These are phyloP conservation scores for Chenopodium album DNA, from an alignment of 148 eudicot species.

Conservation along the genomic window DNA sequence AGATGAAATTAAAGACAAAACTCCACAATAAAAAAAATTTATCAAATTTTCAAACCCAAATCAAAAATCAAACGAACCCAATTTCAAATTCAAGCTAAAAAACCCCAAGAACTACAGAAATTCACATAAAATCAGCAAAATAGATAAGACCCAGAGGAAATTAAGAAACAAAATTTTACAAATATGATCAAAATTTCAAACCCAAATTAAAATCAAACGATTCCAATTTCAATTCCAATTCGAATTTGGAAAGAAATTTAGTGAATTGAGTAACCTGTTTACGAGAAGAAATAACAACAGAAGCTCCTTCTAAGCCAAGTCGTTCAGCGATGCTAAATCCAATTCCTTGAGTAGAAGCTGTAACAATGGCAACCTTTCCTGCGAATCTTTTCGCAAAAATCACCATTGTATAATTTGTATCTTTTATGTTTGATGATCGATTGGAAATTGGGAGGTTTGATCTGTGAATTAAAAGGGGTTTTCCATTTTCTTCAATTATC, in stretches of 20 bases:
- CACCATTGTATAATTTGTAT: conserved; percentile 21
- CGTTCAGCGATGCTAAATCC: conserved; percentile 83
- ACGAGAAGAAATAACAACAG: conserved; percentile 83
- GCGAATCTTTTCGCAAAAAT: conserved; percentile 60
- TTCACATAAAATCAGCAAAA: too few relatives aligned
- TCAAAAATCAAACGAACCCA: background rate
- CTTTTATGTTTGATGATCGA: background rate
- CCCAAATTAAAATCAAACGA: too few relatives aligned
- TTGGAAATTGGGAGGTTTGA: background rate
- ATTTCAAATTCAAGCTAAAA: background rate
- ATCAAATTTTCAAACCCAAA: too few relatives aligned
- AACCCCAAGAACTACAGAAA: background rate
- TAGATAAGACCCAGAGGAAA: background rate
- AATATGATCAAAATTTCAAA: too few relatives aligned
- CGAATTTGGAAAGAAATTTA: too few relatives aligned
- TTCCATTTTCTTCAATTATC: too few relatives aligned
- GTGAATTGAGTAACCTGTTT: conserved; percentile 44
- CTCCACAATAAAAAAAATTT: too few relatives aligned
- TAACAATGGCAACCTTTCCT: conserved; percentile 81
- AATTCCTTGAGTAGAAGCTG: conserved; percentile 96
- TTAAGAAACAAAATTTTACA: too few relatives aligned
- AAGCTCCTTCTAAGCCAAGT: conserved; percentile 90
- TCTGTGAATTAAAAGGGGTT: too few relatives aligned
- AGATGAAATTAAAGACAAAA: background rate
- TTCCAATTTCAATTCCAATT: too few relatives aligned